Percentiles rank a stretch among this genome's conserved stretches.
phyloP scores from a whole-genome alignment of 176 grass and related monocot species.

The Rhynchospora breviuscula region DNA sequence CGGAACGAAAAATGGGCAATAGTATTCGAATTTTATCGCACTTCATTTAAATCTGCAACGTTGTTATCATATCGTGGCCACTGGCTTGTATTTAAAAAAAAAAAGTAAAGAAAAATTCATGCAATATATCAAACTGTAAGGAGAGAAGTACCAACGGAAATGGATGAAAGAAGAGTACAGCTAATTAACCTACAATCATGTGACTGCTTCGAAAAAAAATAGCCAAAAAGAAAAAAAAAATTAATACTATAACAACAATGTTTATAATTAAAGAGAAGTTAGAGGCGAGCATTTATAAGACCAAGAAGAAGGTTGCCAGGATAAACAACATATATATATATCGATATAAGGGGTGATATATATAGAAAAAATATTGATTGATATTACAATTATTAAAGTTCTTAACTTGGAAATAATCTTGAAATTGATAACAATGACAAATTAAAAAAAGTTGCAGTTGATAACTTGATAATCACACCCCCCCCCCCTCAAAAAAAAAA shows the following conservation, averaged over 20 bases:
- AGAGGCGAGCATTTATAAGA: neutral
- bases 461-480: neutral
- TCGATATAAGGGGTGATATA: neutral
- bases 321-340: neutral
- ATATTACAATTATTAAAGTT: neutral
- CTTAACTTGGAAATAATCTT: neutral
- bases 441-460: neutral
- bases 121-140: neutral
- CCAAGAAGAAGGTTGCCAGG: neutral
- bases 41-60: neutral
- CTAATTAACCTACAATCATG: neutral
- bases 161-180: neutral
- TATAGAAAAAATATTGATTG: neutral
- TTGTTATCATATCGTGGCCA: neutral
- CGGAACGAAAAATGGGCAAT: neutral
- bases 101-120: neutral
- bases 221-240: neutral
- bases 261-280: neutral
- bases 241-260: neutral
- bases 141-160: too few species aligned
- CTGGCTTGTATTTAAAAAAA: too few species aligned
- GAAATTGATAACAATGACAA: neutral
- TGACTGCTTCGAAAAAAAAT: neutral
- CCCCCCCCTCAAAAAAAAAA: too few species aligned
- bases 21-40: neutral